A percentile compares a stretch with the other conserved stretches of the same genome.
Conservation (phyloP, 208 protist genomes). For the Leishmania tarentolae region DNA sequence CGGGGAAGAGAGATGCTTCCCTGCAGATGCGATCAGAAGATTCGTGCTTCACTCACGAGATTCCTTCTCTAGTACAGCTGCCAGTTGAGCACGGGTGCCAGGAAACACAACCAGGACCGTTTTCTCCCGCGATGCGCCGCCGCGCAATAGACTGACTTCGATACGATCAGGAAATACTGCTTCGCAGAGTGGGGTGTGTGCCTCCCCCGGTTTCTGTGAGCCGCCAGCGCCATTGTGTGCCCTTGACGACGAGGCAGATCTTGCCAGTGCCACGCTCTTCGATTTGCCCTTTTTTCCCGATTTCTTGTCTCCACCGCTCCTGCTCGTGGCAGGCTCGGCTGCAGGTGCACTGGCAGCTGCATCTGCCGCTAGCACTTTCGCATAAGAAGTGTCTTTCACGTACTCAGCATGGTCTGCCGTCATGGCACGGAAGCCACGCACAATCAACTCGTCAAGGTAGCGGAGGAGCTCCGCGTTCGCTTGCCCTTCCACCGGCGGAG, state of each 20-base stretch:
- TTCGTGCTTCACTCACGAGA: constrained; percentile 5
- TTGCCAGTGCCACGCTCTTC: neutral
- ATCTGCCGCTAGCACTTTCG: constrained; percentile 15
- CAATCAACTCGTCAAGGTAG: constrained; percentile 59
- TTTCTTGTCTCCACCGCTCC: constrained; percentile 8
- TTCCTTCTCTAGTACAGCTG: constrained; percentile 48
- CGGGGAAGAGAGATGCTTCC: neutral
- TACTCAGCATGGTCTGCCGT: constrained; percentile 12
- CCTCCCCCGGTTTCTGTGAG: neutral
- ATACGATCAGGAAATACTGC: constrained; percentile 32
- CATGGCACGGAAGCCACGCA: constrained; percentile 37
- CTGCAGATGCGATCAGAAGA: neutral
- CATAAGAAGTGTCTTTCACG: constrained; percentile 33
- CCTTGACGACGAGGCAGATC: neutral
- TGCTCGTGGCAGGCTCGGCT: neutral
- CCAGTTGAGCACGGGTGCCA: constrained; percentile 56
- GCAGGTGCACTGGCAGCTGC: neutral
- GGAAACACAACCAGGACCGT: constrained; percentile 56
- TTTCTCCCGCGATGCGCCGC: constrained; percentile 65
- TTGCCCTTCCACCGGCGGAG: constrained; percentile 76
- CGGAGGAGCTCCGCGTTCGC: constrained; percentile 78
- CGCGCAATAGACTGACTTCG: constrained; percentile 51
- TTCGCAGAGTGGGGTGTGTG: neutral
- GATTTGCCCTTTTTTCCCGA: constrained; percentile 28
- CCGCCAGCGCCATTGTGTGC: neutral